Conservation (phyloP, 2,329 filamentous ascomycete species). For the Chaetomium olivaceum region DNA sequence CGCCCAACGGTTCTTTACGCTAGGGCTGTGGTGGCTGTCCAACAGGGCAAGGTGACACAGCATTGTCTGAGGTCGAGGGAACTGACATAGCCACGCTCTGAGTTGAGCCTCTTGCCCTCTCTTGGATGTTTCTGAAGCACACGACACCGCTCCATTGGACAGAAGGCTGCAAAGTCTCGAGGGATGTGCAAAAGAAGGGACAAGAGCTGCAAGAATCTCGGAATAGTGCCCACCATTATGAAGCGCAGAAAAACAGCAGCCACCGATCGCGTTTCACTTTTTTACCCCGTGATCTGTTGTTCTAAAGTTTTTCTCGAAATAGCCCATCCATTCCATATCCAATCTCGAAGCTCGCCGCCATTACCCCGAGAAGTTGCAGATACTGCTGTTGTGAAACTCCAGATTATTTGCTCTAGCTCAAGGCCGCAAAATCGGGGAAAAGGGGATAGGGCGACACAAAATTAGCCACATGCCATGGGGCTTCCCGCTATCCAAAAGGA, state of each 20-base stretch:
- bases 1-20: not conserved
- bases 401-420: not conserved
- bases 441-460: not conserved
- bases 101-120: not conserved
- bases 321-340: not conserved
- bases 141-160: not conserved
- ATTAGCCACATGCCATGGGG: not conserved
- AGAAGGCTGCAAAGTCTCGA: not conserved
- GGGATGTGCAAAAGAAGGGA: not conserved
- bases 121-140: not conserved
- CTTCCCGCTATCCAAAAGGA: not conserved
- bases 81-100: not conserved
- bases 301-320: constrained; percentile 3
- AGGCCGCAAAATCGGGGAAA: not conserved
- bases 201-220: not conserved
- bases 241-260: constrained; percentile 11
- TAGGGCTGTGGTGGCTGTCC: not conserved
- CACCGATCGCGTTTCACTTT: not conserved
- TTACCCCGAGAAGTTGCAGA: not conserved
- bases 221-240: not conserved
- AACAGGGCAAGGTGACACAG: constrained; percentile 4
- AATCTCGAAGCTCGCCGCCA: not conserved
- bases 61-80: not conserved
- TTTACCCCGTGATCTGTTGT: not conserved
- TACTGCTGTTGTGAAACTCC: not conserved